These are phyloP conservation scores for Colletotrichum truncatum DNA, from an alignment of 2,329 filamentous ascomycete genomes.

Conservation along the genomic window DNA sequence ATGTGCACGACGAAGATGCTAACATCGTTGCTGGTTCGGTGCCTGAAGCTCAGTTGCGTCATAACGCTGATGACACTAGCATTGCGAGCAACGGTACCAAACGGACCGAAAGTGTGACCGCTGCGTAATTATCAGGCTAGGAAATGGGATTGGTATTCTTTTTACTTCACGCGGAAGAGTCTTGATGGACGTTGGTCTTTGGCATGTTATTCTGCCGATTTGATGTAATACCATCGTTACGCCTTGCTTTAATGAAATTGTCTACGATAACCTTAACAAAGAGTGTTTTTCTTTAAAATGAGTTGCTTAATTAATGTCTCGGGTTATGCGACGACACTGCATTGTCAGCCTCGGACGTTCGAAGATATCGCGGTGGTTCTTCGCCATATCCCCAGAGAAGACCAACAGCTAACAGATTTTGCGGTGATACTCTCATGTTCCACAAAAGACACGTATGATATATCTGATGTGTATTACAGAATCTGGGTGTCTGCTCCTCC, in stretches of 20 bases:
- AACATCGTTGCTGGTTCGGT: slow-evolving; percentile 12
- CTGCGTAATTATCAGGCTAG: neutral
- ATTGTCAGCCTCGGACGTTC: too few species aligned
- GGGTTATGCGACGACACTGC: too few species aligned
- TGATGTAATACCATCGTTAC: slow-evolving; percentile 16
- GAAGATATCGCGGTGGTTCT: too few species aligned
- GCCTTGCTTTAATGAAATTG: slow-evolving; percentile 11
- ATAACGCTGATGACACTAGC: neutral
- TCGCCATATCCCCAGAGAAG: too few species aligned
- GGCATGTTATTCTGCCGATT: neutral
- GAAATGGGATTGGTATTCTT: neutral
- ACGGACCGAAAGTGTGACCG: slow-evolving; percentile 2
- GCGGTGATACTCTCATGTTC: too few species aligned
- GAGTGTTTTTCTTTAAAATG: too few species aligned
- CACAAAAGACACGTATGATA: too few species aligned
- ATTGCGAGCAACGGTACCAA: slow-evolving; percentile 3
- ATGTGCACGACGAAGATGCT: slow-evolving; percentile 16
- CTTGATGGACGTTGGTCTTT: neutral
- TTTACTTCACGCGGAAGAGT: neutral
- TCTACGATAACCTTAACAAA: too few species aligned
- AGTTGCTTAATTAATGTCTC: too few species aligned
- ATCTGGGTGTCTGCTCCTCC: too few species aligned
- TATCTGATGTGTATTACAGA: too few species aligned
- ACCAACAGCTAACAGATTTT: too few species aligned
- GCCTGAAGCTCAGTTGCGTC: neutral